Evolutionary conservation across 352 stramenopile genomes (phyloP).

Genomic region (Globisporangium viniferum): DNA sequence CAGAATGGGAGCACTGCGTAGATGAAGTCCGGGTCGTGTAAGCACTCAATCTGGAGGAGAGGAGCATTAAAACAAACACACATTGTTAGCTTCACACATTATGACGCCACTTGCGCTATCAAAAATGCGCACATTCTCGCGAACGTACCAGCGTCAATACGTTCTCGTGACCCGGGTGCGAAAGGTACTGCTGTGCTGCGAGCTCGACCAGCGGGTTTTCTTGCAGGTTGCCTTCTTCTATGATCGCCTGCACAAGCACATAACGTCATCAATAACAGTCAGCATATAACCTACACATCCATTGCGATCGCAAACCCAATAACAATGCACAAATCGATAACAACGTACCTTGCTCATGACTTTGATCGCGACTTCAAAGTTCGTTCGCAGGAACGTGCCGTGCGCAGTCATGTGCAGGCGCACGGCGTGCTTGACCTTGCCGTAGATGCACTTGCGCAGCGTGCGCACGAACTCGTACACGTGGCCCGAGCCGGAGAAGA

Average conservation of each 20-base stretch:
- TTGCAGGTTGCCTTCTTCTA: constrained; percentile 83
- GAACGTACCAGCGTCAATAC: constrained; percentile 77
- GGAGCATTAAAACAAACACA: not conserved
- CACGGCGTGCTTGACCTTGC: constrained; percentile 86
- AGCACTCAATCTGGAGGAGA: constrained; percentile 61
- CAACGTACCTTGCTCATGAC: constrained; percentile 82
- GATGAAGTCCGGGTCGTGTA: constrained; percentile 83
- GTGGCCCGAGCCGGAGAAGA: constrained; percentile 77
- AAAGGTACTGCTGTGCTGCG: constrained; percentile 81
- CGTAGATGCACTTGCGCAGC: constrained; percentile 86
- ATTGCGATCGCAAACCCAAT: not conserved
- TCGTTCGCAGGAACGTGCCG: constrained; percentile 77
- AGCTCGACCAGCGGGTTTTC: constrained; percentile 87
- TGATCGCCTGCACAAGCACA: constrained; percentile 54
- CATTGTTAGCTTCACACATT: not conserved
- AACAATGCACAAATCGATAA: not conserved
- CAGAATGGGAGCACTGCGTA: constrained; percentile 85
- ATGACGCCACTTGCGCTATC: not conserved
- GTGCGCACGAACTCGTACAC: constrained; percentile 87
- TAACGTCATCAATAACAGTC: not conserved
- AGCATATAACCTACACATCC: not conserved
- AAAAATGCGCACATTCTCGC: not conserved
- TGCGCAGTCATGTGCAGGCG: constrained; percentile 71
- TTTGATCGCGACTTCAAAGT: constrained; percentile 82
- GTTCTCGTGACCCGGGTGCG: constrained; percentile 74